Evolutionary conservation across 1,139 yeast species (phyloP), one percentile per base, ranked within the genome.

Genomic region (Waltiozyma sp.): DNA sequence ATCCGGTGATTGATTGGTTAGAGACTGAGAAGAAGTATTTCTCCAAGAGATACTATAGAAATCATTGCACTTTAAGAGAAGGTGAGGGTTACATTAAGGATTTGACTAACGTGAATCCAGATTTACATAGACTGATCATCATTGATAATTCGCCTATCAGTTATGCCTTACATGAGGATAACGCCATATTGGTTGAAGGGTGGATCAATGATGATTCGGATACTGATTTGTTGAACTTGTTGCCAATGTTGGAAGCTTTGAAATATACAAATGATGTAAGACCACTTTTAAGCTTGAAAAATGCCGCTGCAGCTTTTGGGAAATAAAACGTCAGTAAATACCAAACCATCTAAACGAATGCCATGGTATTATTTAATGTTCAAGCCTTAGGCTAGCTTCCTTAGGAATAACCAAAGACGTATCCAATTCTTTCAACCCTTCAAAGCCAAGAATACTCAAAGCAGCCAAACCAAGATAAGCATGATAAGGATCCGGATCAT

Each of bases 131-230:
- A 54, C 77, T 87, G 31, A 68, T 89, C 46, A 83, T 91, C 39
- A 72, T 91, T 44, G 98, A 91, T 64, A 91, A 91, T 63, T 87
- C 96, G 8, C 97, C 97, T 1, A 72, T 87, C 11, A 82, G 94
- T 57, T 91, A 86, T 60, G 81, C 88, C 13, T 64, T 77, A 59
- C 91, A 91, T 58, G 86, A 80, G 49, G 79, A 80, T 52, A 91
- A 91, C 58, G 98, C 96, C 1, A 80, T 91, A 34, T 80, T 83
- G 65, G 87, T 91, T 19, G 96, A 89, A 62, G 97, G 98, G 38
- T 91, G 98, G 98, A 87, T 91, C 49, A 87, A 86, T 56, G 98
- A 91, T 62, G 95, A 94, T 19, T 76, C 81, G 39, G 98, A 91
- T 59, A 71, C 80, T 23, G 95, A 87, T 55, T 66, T 91, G 45